Conservation (phyloP, 805 yeast genomes). For the Kazachstania viticola region DNA sequence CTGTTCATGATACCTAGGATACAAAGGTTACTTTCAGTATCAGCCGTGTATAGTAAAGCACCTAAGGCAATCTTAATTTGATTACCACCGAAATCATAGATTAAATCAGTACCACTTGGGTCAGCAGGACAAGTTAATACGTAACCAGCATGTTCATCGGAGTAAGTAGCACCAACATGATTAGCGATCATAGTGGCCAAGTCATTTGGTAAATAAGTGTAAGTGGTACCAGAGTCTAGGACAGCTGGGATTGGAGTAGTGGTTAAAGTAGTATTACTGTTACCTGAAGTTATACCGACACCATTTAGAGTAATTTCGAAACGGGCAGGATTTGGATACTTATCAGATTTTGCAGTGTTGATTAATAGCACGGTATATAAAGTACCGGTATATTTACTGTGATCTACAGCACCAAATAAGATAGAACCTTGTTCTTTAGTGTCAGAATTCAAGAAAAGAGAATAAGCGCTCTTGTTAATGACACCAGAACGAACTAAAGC, state of each 20-base stretch:
- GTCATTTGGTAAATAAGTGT: slow-evolving; percentile 33
- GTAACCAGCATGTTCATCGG: slow-evolving; percentile 29
- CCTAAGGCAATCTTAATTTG: slow-evolving; percentile 37
- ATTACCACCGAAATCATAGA: slow-evolving; percentile 28
- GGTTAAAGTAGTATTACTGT: slow-evolving; percentile 11
- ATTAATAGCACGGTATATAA: slow-evolving; percentile 37
- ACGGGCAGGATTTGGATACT: slow-evolving; percentile 26
- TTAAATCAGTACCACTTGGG: slow-evolving; percentile 6
- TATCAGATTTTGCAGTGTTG: slow-evolving; percentile 27
- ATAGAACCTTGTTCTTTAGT: slow-evolving; percentile 32
- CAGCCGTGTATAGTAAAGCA: slow-evolving; percentile 30
- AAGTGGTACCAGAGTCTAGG: slow-evolving; percentile 50
- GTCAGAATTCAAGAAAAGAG: slow-evolving; percentile 35
- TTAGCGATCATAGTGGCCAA: slow-evolving; percentile 23
- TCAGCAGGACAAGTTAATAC: slow-evolving; percentile 30
- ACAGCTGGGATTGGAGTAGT: slow-evolving; percentile 28
- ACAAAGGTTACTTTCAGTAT: background rate
- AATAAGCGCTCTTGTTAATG: slow-evolving; percentile 41
- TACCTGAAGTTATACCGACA: slow-evolving; percentile 24
- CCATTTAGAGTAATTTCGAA: slow-evolving; percentile 39
- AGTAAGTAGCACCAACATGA: slow-evolving; percentile 28
- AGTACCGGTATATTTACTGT: slow-evolving; percentile 39
- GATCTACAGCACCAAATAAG: slow-evolving; percentile 56
- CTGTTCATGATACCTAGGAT: slow-evolving; percentile 3
- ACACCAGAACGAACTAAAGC: slow-evolving; percentile 41